Evolutionary conservation across 192 early-diverging fungal species (phyloP).

Genomic region (Radiomyces spectabilis): DNA sequence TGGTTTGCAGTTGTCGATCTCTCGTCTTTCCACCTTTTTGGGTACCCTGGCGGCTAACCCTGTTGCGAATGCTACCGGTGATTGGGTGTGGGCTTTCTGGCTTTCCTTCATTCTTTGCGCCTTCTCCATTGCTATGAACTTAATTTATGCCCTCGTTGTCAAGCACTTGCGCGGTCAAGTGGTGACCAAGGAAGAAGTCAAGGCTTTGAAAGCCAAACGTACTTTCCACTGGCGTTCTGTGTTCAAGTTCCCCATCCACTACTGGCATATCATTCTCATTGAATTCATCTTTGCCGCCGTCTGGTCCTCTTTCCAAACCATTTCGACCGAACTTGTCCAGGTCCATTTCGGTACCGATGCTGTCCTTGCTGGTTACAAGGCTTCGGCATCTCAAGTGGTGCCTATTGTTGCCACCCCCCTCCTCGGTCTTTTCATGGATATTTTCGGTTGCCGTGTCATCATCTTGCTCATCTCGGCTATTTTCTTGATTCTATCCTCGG

Average conservation of each 20-base stretch:
- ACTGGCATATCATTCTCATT: constrained; percentile 51
- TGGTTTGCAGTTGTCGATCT: constrained; percentile 62
- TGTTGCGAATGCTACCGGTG: constrained; percentile 32
- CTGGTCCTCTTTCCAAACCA: constrained; percentile 21
- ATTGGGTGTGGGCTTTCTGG: constrained; percentile 38
- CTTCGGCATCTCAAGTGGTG: constrained; percentile 41
- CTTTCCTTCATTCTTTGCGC: constrained; percentile 53
- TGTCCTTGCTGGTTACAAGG: constrained; percentile 22
- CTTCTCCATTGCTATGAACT: constrained; percentile 59
- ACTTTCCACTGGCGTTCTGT: constrained; percentile 47
- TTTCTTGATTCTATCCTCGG: constrained; percentile 19
- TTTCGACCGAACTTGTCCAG: constrained; percentile 31
- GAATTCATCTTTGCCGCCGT: constrained; percentile 53
- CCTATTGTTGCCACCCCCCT: constrained; percentile 49
- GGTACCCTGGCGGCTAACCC: constrained; percentile 61
- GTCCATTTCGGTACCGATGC: constrained; percentile 29
- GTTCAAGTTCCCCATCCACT: constrained; percentile 46
- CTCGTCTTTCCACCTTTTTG: constrained; percentile 63
- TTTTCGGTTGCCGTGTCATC: constrained; percentile 38
- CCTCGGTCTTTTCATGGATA: constrained; percentile 49
- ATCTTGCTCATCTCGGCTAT: constrained; percentile 25
- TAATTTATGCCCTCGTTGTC: constrained; percentile 57
- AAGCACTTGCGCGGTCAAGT: constrained; percentile 27
- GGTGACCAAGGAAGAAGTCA: constrained; percentile 8
- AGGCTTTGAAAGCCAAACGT: constrained; percentile 36